phyloP scores from a whole-genome alignment of 768 basidiomycete species.

The Tricholoma sp. region DNA sequence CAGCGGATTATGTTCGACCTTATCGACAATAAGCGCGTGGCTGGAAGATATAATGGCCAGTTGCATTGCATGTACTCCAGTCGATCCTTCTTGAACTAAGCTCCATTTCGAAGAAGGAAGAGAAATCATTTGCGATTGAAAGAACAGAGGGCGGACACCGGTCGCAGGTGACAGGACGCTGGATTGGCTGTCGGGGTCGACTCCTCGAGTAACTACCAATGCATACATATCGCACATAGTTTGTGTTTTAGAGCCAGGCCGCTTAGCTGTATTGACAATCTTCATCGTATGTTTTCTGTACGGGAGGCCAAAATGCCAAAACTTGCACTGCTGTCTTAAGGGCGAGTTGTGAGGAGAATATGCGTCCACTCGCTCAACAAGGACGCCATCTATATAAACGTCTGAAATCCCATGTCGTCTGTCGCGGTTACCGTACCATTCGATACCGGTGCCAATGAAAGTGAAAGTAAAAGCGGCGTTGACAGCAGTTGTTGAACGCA shows the following conservation, averaged over 20 bases:
- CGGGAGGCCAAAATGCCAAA: constrained; percentile 51
- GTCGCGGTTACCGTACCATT: constrained; percentile 68
- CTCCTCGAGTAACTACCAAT: constrained; percentile 55
- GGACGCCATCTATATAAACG: constrained; percentile 55
- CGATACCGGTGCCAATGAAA: constrained; percentile 71
- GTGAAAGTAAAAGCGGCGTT: constrained; percentile 50
- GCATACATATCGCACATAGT: constrained; percentile 55
- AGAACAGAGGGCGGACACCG: constrained; percentile 2
- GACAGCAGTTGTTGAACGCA: constrained; percentile 43
- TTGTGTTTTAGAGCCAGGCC: constrained; percentile 27
- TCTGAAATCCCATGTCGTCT: constrained; percentile 47
- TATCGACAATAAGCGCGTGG: constrained; percentile 74
- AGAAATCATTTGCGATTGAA: constrained; percentile 4
- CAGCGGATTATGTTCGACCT: constrained; percentile 82
- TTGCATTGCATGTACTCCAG: constrained; percentile 80
- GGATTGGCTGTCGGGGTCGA: constrained; percentile 2
- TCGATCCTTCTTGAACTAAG: constrained; percentile 58
- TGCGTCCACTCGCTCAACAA: constrained; percentile 40
- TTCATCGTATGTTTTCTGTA: constrained; percentile 55
- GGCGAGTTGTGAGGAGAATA: constrained; percentile 29
- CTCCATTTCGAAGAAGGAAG: constrained; percentile 38
- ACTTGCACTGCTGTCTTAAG: constrained; percentile 56
- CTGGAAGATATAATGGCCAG: constrained; percentile 60
- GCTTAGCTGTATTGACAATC: constrained; percentile 50
- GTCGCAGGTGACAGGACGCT: background rate